Evolutionary conservation across 2,329 filamentous ascomycete species (phyloP).

Genomic region (Mycocentrospora acerina): DNA sequence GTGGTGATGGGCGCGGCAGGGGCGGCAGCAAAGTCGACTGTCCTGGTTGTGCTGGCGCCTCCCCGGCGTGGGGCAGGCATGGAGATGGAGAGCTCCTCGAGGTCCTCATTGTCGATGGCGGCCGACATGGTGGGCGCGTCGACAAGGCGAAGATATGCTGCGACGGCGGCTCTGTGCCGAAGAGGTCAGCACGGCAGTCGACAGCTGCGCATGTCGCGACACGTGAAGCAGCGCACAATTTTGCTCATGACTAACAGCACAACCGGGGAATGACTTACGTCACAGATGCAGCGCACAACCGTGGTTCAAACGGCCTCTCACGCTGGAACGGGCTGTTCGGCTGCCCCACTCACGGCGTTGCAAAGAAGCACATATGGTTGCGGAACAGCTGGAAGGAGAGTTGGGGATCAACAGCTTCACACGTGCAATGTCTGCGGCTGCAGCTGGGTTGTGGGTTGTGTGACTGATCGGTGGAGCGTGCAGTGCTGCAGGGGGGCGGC

Average conservation of each 20-base stretch:
- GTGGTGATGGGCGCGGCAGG: constrained; percentile 26
- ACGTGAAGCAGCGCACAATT: neutral
- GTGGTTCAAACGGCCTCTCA: constrained; percentile 2
- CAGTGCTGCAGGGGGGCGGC: too few relatives aligned
- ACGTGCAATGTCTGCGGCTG: too few relatives aligned
- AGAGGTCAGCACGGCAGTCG: neutral
- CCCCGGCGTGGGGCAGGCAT: constrained; percentile 64
- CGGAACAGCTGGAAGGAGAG: constrained; percentile 1
- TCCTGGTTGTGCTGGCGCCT: constrained; percentile 30
- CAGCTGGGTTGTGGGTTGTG: too few relatives aligned
- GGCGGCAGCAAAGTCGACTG: constrained; percentile 38
- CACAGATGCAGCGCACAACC: constrained; percentile 6
- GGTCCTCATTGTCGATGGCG: constrained; percentile 74
- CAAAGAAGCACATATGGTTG: constrained; percentile 7
- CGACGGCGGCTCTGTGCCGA: too few relatives aligned
- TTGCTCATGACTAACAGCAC: too few relatives aligned
- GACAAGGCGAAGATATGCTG: neutral
- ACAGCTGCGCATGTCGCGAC: too few relatives aligned
- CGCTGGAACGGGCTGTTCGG: too few relatives aligned
- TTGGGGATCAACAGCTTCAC: too few relatives aligned
- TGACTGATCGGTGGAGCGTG: too few relatives aligned
- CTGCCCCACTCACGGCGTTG: neutral
- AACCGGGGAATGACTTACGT: constrained; percentile 5
- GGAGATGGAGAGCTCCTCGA: constrained; percentile 67
- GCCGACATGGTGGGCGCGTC: constrained; percentile 36